These are phyloP conservation scores for Yamadazyma trypodendri DNA, from an alignment of 1,139 yeast species.

Conservation along the genomic window DNA sequence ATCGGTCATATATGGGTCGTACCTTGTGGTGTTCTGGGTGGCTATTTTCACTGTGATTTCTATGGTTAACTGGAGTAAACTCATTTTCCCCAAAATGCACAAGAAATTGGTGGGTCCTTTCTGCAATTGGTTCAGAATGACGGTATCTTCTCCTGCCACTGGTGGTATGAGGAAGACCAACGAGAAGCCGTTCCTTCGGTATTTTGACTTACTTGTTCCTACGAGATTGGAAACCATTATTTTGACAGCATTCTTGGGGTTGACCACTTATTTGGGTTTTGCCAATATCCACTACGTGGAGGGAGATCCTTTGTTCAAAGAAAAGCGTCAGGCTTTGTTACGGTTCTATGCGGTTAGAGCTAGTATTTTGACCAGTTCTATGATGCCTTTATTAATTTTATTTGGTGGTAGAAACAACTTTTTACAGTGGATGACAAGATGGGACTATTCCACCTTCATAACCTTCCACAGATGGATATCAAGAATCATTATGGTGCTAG, in stretches of 20 bases:
- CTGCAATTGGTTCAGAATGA: constrained; percentile 25
- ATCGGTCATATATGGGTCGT: constrained; percentile 33
- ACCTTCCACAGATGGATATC: constrained; percentile 63
- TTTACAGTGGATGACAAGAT: constrained; percentile 54
- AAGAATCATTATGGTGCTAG: constrained; percentile 41
- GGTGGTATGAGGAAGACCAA: constrained; percentile 24
- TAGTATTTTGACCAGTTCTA: constrained; percentile 54
- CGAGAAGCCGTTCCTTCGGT: constrained; percentile 24
- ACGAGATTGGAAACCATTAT: constrained; percentile 61
- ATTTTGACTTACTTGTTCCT: constrained; percentile 50
- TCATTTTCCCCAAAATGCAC: constrained; percentile 22
- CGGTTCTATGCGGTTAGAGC: constrained; percentile 54
- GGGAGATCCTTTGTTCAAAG: constrained; percentile 30
- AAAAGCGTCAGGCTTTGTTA: constrained; percentile 15
- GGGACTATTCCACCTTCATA: constrained; percentile 60
- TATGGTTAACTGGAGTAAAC: constrained; percentile 33
- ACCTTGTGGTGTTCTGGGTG: constrained; percentile 32
- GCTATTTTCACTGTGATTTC: constrained; percentile 25
- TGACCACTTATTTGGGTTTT: constrained; percentile 39
- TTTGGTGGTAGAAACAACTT: constrained; percentile 66
- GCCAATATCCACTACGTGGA: constrained; percentile 22
- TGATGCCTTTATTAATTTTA: constrained; percentile 51
- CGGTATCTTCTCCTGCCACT: constrained; percentile 30
- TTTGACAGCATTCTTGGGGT: constrained; percentile 43
- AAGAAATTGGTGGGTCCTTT: constrained; percentile 22